Conservation (phyloP, 208 protist genomes). For the Crithidia thermophila region DNA sequence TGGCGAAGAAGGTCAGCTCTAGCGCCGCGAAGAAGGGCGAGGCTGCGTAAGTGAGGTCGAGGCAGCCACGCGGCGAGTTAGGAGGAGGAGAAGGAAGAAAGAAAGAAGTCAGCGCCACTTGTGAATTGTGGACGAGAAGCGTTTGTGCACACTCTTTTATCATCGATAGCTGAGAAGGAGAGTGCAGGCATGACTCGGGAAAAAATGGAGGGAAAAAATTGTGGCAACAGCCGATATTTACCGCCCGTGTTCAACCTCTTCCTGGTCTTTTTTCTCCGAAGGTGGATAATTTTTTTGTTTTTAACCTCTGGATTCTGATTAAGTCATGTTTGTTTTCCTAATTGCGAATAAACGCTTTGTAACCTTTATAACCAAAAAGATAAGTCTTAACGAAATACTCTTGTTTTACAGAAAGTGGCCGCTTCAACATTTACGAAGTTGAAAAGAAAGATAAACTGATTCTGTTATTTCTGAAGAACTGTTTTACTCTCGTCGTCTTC, state of each 20-base stretch:
- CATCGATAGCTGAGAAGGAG: no score
- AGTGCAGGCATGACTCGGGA: no score
- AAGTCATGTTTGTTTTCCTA: not conserved
- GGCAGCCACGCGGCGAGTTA: not conserved
- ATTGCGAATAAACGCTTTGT: conserved; percentile 5
- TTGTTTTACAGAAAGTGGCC: no score
- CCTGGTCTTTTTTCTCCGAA: conserved; percentile 11
- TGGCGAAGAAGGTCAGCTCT: conserved; percentile 69
- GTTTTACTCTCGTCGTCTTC: not conserved
- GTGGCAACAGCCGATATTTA: no score
- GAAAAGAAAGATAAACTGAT: not conserved
- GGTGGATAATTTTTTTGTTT: conserved; percentile 1
- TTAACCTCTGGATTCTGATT: not conserved
- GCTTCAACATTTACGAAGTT: no score
- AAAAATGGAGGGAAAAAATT: no score
- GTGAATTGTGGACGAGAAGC: no score
- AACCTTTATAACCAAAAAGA: not conserved
- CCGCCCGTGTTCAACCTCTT: not conserved
- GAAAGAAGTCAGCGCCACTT: no score
- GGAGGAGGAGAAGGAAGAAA: not conserved
- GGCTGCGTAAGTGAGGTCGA: not conserved
- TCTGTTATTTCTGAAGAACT: not conserved
- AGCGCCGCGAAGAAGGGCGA: conserved; percentile 11
- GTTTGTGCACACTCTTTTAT: no score
- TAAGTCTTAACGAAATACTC: not conserved